Base-by-base conservation (phyloP, 2,329 filamentous ascomycete species). In the Fusarium chaquense region DNA sequence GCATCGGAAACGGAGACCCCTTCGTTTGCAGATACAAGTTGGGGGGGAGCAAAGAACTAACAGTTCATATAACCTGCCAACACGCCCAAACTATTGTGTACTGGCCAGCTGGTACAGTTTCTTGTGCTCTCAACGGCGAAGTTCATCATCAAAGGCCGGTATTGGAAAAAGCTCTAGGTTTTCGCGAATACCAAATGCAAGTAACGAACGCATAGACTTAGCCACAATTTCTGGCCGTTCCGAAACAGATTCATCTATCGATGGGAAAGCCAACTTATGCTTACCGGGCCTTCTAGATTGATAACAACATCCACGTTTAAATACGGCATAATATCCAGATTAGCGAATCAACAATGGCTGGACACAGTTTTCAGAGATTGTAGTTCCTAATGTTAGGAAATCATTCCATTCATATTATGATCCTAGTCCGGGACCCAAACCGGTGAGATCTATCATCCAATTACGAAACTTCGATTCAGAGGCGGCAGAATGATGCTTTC, bases 401-500 rank as follows among this genome's bases (percentile, higher is more conserved):
- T 67, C 32, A 10, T 32, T 26, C 12, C 41, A 45, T 32, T 28
- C 41, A 40, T 26, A 32, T 40, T 13, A 49, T 36, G 43, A 24
- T 28, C 43, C 33, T 56, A 51, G 64, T 46, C 22, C 24, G 30
- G 47, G 52, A 49, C 54, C 36, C 40, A 65, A 24, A 56, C 45
- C 50, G 26, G 30, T 41, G 41, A 58, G 30, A 43, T 36, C 24
- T 44, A 57, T 61, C 52, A 43, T 43, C 63, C 60, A 65, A 72
- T 71, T 47, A 62, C 45, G 30, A 54, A 61, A 54, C 32, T 8
- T 57, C 11, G 32, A 56, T 61, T 52, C 32, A 44, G 33, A 57
- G 32, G 45, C 41, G 35, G 55, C 41, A 50, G 44, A 53, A 46
- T 30, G 65, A 51, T 57, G 58, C 54, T 67, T 71, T 71, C 63